Base-by-base conservation (phyloP, 805 yeast species). In the Vanderwaltozyma verrucispora region DNA sequence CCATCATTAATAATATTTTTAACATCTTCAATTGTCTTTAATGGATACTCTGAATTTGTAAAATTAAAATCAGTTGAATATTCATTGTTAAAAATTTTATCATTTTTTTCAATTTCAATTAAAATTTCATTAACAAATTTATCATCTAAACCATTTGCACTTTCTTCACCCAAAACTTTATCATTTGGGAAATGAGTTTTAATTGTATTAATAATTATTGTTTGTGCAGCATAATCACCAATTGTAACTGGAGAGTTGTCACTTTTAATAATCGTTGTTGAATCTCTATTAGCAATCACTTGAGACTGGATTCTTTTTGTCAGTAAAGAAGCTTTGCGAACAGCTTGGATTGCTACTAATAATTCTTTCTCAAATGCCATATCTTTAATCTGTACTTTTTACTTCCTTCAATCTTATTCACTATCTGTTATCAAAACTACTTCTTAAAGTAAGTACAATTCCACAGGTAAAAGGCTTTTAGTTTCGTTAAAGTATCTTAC, bases 171-270 rank as follows among this genome's bases (percentile, higher is more conserved):
- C 5, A 92, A 94, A 42, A 92, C 75, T 39, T 75, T 78, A 58
- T 92, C 98, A 3, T 54, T 47, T 2, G 96, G 95, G 66, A 92
- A 92, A 46, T 79, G 81, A 37, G 72, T 59, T 51, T 74, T 69
- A 40, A 92, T 73, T 3, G 96, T 88, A 40, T 85, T 75, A 60
- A 87, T 89, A 40, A 92, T 77, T 32, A 89, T 74, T 0, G 96
- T 95, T 54, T 92, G 99, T 0, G 96, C 88, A 4, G 95, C 95
- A 55, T 82, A 92, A 59, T 92, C 99, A 14, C 97, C 98, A 39
- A 84, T 68, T 1, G 99, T 92, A 13, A 92, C 99, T 1, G 99
- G 99, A 1, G 96, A 85, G 44, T 77, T 75, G 58, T 89, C 99
- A 29, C 73, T 71, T 56, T 92, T 92, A 42, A 86, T 79, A 39